phyloP scores from a whole-genome alignment of 176 grass and related monocot species.

The Paspalum notatum region DNA sequence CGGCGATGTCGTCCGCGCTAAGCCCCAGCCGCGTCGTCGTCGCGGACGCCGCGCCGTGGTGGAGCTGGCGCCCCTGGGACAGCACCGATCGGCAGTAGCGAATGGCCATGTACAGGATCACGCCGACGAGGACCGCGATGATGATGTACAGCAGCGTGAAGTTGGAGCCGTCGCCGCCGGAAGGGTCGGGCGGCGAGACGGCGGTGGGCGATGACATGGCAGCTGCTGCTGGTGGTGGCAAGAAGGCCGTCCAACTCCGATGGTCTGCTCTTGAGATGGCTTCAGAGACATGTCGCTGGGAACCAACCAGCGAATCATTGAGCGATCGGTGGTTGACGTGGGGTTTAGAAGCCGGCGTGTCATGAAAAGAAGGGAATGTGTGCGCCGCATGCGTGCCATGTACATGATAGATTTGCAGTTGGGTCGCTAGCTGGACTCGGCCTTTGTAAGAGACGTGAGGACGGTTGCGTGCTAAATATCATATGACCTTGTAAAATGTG shows the following conservation, averaged over 20 bases:
- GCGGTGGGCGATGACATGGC: constrained; percentile 28
- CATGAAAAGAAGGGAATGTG: constrained; percentile 17
- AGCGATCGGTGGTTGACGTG: constrained; percentile 24
- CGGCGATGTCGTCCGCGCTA: constrained; percentile 46
- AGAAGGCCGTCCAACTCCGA: not conserved
- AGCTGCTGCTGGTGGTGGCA: constrained; percentile 2
- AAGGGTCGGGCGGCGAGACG: not conserved
- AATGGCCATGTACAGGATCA: constrained; percentile 46
- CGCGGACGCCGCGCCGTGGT: not conserved
- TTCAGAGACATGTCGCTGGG: constrained; percentile 24
- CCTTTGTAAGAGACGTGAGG: not conserved
- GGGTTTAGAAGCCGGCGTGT: not conserved
- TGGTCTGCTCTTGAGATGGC: not conserved
- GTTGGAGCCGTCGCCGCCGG: constrained; percentile 32
- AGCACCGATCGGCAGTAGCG: constrained; percentile 32
- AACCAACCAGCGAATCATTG: constrained; percentile 38
- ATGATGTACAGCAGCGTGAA: constrained; percentile 56
- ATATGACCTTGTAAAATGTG: not conserved
- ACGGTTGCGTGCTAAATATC: not conserved
- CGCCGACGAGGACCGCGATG: constrained; percentile 35
- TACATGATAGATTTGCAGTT: constrained; percentile 35
- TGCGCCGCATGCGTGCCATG: constrained; percentile 24
- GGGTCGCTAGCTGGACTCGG: constrained; percentile 28
- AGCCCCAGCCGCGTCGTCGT: constrained; percentile 5
- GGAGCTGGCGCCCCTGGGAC: constrained; percentile 30